Base-by-base conservation (phyloP, 345 rosid species). In the Trapa incisa region DNA sequence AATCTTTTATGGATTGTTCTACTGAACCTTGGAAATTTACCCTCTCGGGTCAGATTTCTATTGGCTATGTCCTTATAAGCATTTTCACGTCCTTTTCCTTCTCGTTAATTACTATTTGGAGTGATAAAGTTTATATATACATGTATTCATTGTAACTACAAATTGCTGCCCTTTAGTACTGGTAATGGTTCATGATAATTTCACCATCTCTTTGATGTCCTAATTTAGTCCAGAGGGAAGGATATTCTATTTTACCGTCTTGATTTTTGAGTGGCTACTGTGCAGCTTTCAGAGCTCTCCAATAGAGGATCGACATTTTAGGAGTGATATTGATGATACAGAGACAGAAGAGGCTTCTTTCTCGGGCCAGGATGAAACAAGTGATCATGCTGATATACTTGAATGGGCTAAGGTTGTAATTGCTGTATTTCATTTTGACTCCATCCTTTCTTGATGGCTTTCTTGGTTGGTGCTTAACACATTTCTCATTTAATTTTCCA, bases 321-420 rank as follows among this genome's bases (percentile, higher is more conserved):
- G 87, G 76, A 83, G 84, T 73, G 88, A 81, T 77, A 64, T 77
- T 64, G 87, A 87, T 80, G 92, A 87, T 68, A 84, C 82, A 3
- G 94, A 88, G 81, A 87, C 87, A 66, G 87, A 84, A 80, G 97
- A 88, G 75, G 82, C 96, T 39, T 88, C 97, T 56, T 72, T 80
- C 68, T 90, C 98, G 72, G 97, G 96, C 70, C 97, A 83, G 83
- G 96, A 93, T 68, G 90, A 88, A 75, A 73, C 80, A 47, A 79
- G 73, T 77, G 80, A 83, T 79, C 82, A 80, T 68, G 76, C 70
- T 77, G 90, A 85, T 77, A 82, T 93, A 69, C 94, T 88, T 79
- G 97, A 84, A 76, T 87, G 90, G 98, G 92, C 96, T 68, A 88
- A 93, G 98, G 98, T 93, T 72, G 76, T 75, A 66, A 48, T 54